A percentile compares a stretch with the other conserved stretches of the same genome.
These are phyloP conservation scores for Colletotrichum truncatum DNA, from an alignment of 2,329 filamentous ascomycete genomes.

Conservation along the genomic window DNA sequence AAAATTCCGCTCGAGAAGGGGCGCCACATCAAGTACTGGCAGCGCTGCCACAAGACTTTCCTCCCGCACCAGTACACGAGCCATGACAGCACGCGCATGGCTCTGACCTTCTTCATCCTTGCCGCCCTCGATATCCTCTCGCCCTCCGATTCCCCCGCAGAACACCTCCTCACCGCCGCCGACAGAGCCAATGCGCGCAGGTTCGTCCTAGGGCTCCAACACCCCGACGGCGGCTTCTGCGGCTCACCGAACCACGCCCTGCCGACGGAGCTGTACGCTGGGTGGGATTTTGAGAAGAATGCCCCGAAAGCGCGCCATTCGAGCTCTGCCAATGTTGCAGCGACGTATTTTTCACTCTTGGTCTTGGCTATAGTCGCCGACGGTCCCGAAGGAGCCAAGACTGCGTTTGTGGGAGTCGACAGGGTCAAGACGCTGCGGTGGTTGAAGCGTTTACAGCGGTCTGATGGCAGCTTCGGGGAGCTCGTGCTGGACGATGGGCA, in stretches of 20 bases:
- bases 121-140: constrained; percentile 85
- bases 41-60: constrained; percentile 83
- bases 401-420: constrained; percentile 70
- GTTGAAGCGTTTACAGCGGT: constrained; percentile 79
- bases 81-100: constrained; percentile 91
- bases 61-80: constrained; percentile 86
- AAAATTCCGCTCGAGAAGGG: constrained; percentile 61
- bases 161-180: constrained; percentile 52
- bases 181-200: constrained; percentile 60
- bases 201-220: constrained; percentile 90
- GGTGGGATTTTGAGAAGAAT: constrained; percentile 31
- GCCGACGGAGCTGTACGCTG: constrained; percentile 40
- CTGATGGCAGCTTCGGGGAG: constrained; percentile 93
- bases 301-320: constrained; percentile 35
- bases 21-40: constrained; percentile 90
- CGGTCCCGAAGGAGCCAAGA: constrained; percentile 44
- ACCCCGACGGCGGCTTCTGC: constrained; percentile 87
- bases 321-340: constrained; percentile 77
- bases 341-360: constrained; percentile 88
- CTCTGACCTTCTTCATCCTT: constrained; percentile 88
- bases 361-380: constrained; percentile 66
- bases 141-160: constrained; percentile 51
- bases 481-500: constrained; percentile 66
- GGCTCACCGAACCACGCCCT: constrained; percentile 78
- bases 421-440: constrained; percentile 75